Base-by-base conservation (phyloP, 352 stramenopile genomes). In the Pythium guiyangense region DNA sequence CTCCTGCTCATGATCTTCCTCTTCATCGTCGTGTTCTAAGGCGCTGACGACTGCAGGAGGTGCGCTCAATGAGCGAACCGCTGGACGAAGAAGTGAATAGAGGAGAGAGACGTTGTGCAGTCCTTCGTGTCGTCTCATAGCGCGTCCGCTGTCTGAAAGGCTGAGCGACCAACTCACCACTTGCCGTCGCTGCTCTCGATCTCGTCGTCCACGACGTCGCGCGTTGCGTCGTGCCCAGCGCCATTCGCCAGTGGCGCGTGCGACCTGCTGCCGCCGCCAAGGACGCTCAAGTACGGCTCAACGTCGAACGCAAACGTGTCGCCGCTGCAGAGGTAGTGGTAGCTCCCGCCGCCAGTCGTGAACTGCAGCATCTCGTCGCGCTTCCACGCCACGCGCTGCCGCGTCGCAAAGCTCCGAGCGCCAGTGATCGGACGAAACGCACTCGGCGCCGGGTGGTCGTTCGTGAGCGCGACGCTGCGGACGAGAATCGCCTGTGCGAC, bases 1-100 rank as follows among this genome's bases (percentile, higher is more conserved):
- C 66, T 94, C 20, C 54, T 94, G 27, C 65, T 94, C 48, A 73
- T 92, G 60, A 92, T 92, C 56, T 91, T 91, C 65, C 74, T 92
- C 60, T 94, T 94, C 54, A 69, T 90, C 39, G 84, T 94, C 37
- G 77, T 74, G 39, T 77, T 68, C 50, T 65, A 54, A 47, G 51
- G 9, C 31, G 31, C 2, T 12, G 31, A 11, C 31, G 31, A 37
- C 31, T 2, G 12, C 31, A 37, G 12, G n/a, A 17, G 6, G 31
- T 1, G 10, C 31, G 10, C 31, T 3, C 8, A 37, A 37, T 2
- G 31, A 37, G 31, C 8, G 31, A 37, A 22, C 22, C 22, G 22
- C 22, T 22, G 22, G 22, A 22, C 22, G 22, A 22, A 12, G 10
- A 10, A 37, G 12, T 37, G 29, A 34, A 34, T 34, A 34, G 29